phyloP scores from a whole-genome alignment of 2,329 filamentous ascomycete species.

The Stachybotrys echinatus region DNA sequence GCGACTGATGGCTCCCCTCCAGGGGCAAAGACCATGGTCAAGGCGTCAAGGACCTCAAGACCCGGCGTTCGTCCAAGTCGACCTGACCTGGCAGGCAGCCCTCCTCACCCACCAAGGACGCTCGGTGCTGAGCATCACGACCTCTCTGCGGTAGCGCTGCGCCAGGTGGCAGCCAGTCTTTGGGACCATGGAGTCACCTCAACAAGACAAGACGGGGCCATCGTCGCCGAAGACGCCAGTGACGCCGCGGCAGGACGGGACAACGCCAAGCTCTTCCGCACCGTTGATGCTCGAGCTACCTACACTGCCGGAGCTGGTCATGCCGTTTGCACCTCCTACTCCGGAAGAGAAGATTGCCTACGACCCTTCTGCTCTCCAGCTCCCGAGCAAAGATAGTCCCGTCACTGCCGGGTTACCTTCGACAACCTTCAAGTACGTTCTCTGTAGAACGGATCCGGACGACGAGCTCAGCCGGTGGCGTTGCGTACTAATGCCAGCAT shows the following conservation, averaged over 20 bases:
- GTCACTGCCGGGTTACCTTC: neutral
- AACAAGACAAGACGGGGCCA: neutral
- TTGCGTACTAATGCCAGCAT: neutral
- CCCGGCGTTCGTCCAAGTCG: too few species aligned
- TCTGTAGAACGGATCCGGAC: neutral
- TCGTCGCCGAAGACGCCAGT: neutral
- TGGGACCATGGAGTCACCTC: neutral
- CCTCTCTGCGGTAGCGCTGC: neutral
- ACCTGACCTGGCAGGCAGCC: too few species aligned
- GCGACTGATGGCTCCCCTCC: neutral
- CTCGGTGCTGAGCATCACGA: neutral
- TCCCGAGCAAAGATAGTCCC: neutral
- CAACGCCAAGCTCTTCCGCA: neutral
- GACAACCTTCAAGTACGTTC: neutral
- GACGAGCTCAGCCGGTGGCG: neutral
- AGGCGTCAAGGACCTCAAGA: neutral
- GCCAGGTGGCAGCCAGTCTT: neutral
- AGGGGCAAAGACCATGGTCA: neutral
- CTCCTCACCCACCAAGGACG: neutral
- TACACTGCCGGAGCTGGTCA: neutral
- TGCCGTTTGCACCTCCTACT: neutral
- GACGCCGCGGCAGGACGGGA: neutral
- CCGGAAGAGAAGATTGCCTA: conserved; percentile 1
- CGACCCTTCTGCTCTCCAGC: neutral
- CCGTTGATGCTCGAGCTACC: neutral